phyloP scores from a whole-genome alignment of 495 filamentous ascomycete species.

The Penicillium steckii region DNA sequence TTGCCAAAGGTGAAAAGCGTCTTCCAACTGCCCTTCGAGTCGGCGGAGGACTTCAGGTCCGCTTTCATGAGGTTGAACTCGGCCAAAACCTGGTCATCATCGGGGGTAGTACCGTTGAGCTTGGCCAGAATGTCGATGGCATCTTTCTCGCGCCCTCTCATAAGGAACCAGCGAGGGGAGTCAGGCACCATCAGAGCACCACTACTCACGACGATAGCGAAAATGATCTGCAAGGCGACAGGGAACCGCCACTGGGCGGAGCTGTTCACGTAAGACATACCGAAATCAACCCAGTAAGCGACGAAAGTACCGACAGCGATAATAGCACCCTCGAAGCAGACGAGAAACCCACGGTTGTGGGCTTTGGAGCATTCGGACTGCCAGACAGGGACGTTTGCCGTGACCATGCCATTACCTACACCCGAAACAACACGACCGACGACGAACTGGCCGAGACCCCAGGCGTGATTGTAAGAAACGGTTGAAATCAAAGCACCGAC shows the following conservation, averaged over 20 bases:
- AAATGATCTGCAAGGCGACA: slow-evolving; percentile 76
- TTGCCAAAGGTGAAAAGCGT: slow-evolving; percentile 42
- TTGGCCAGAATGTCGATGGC: slow-evolving; percentile 62
- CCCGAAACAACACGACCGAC: slow-evolving; percentile 71
- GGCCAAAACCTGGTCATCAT: slow-evolving; percentile 30
- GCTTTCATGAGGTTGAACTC: slow-evolving; percentile 52
- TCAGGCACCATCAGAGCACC: slow-evolving; percentile 66
- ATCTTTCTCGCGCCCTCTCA: slow-evolving; percentile 56
- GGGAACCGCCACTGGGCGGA: slow-evolving; percentile 62
- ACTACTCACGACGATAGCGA: slow-evolving; percentile 58
- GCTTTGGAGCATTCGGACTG: slow-evolving; percentile 71
- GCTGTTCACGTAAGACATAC: slow-evolving; percentile 55
- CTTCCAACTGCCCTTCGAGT: slow-evolving; percentile 36
- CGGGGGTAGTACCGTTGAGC: slow-evolving; percentile 41
- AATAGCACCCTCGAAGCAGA: slow-evolving; percentile 77
- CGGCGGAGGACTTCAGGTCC: slow-evolving; percentile 26
- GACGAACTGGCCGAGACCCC: slow-evolving; percentile 64
- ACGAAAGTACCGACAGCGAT: slow-evolving; percentile 77
- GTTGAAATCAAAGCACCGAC: slow-evolving; percentile 70
- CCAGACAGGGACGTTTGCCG: slow-evolving; percentile 72
- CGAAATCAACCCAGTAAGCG: slow-evolving; percentile 84
- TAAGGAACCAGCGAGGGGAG: slow-evolving; percentile 76
- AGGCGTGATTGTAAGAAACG: slow-evolving; percentile 41
- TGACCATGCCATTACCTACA: slow-evolving; percentile 73
- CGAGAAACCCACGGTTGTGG: slow-evolving; percentile 73